Evolutionary conservation across 2,329 filamentous ascomycete genomes (phyloP).

Genomic region (Leptographium galeiforme): DNA sequence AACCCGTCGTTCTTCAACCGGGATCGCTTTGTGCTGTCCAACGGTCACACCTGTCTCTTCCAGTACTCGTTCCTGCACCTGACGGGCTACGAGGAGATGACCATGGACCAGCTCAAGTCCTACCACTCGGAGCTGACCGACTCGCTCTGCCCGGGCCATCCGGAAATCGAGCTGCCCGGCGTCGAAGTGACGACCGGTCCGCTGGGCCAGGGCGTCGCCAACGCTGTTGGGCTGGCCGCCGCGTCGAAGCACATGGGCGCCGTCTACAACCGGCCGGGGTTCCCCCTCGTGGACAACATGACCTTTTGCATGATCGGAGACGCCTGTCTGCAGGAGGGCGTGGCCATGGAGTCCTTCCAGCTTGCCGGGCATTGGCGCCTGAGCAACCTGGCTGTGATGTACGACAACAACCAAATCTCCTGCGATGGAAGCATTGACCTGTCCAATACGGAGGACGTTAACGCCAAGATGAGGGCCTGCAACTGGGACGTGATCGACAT

Average conservation of each 20-base stretch:
- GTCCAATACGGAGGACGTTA: slow-evolving; percentile 41
- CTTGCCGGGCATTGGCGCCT: slow-evolving; percentile 42
- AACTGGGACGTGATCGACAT: slow-evolving; percentile 44
- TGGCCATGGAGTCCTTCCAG: slow-evolving; percentile 41
- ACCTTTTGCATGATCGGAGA: slow-evolving; percentile 46
- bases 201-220: slow-evolving; percentile 45
- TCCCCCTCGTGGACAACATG: slow-evolving; percentile 33
- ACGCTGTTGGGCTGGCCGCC: slow-evolving; percentile 45
- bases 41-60: slow-evolving; percentile 43
- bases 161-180: slow-evolving; percentile 43
- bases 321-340: slow-evolving; percentile 45
- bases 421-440: slow-evolving; percentile 43
- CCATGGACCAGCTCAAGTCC: slow-evolving; percentile 40
- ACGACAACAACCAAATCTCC: slow-evolving; percentile 48
- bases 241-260: slow-evolving; percentile 42
- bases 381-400: slow-evolving; percentile 43
- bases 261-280: slow-evolving; percentile 36
- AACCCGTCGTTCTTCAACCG: slow-evolving; percentile 45
- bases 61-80: slow-evolving; percentile 41
- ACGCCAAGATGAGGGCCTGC: slow-evolving; percentile 42
- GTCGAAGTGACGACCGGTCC: slow-evolving; percentile 48
- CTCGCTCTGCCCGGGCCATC: slow-evolving; percentile 40
- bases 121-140: slow-evolving; percentile 29
- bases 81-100: slow-evolving; percentile 39
- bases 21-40: slow-evolving; percentile 49